Base-by-base conservation (phyloP, 1,139 yeast species). In the Casaregolazyma lundiana region DNA sequence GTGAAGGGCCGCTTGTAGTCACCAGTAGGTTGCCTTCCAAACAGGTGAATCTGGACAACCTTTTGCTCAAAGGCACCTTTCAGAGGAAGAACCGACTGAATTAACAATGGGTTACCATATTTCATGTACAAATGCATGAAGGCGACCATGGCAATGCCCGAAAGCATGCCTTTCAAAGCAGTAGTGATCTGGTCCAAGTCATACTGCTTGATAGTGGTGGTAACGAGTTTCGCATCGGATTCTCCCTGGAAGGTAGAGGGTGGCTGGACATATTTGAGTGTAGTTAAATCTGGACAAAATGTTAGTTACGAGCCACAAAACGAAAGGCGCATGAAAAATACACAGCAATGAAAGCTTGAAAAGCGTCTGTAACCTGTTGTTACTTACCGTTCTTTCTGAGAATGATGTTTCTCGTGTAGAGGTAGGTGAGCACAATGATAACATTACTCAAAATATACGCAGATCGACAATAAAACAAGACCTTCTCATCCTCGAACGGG, bases 61-160 rank as follows among this genome's bases (percentile, higher is more conserved):
- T 90, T 90, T 61, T 87, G 75, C 73, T 94, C 98, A 54, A 89
- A 72, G 45, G 96, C 96, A 58, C 84, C 72, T 78, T 92, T 92
- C 61, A 94, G 73, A 45, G 97, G 92, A 47, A 95, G 80, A 60
- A 94, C 77, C 53, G 92, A 82, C 75, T 92, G 98, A 88, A 92
- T 86, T 59, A 94, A 80, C 68, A 92, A 80, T 51, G 98, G 99
- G 73, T 92, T 90, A 68, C 97, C 88, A 78, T 88, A 94, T 72
- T 89, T 86, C 95, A 94, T 83, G 81, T 92, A 92, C 54, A 92
- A 62, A 71, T 92, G 98, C 97, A 92, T 90, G 81, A 92, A 86
- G 29, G 84, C 96, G 94, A 94, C 90, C 97, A 94, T 90, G 62
- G 96, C 97, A 61, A 89, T 69, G 53, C 95, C 87, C 57, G 94